A percentile compares a stretch with the other conserved stretches of the same genome.
Evolutionary conservation across 2,329 filamentous ascomycete species (phyloP).

Genomic region (Aureobasidium sp.): DNA sequence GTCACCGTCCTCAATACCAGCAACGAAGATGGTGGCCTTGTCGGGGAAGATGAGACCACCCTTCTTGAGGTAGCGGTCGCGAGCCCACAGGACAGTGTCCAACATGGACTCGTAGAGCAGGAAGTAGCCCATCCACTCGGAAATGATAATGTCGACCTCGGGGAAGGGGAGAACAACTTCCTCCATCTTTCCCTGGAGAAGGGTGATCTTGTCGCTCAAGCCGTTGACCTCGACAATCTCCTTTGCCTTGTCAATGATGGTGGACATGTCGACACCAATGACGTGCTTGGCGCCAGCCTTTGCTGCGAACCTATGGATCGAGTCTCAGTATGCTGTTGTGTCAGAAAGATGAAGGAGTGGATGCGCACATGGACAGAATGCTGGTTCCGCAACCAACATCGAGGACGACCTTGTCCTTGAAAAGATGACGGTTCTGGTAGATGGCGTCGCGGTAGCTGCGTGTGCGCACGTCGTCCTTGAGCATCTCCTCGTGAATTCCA

Average conservation of each 20-base stretch:
- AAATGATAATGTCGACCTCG: slow-evolving; percentile 99
- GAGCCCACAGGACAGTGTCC: slow-evolving; percentile 93
- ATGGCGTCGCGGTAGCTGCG: slow-evolving; percentile 96
- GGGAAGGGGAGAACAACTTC: slow-evolving; percentile 88
- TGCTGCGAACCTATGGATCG: slow-evolving; percentile 72
- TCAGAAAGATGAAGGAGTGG: not conserved
- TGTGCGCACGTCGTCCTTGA: slow-evolving; percentile 98
- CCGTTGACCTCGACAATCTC: slow-evolving; percentile 92
- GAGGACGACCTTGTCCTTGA: slow-evolving; percentile 88
- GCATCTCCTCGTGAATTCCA: slow-evolving; percentile 98
- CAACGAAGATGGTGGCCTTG: slow-evolving; percentile 95
- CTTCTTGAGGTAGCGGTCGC: slow-evolving; percentile 81
- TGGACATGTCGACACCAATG: slow-evolving; percentile 98
- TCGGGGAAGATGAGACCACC: slow-evolving; percentile 89
- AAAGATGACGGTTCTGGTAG: slow-evolving; percentile 90
- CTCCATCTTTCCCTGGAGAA: slow-evolving; percentile 99
- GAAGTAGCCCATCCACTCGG: slow-evolving; percentile 99
- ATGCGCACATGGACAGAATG: slow-evolving; percentile 89
- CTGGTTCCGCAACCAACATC: slow-evolving; percentile 96
- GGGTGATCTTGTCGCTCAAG: slow-evolving; percentile 90
- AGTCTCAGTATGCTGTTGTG: slow-evolving; percentile 6
- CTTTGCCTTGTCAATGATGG: slow-evolving; percentile 96
- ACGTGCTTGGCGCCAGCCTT: slow-evolving; percentile 97
- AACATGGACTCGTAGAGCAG: slow-evolving; percentile 98
- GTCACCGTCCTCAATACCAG: slow-evolving; percentile 95